Conservation (phyloP, 2,329 filamentous ascomycete genomes). For the Cladophialophora yegresii region DNA sequence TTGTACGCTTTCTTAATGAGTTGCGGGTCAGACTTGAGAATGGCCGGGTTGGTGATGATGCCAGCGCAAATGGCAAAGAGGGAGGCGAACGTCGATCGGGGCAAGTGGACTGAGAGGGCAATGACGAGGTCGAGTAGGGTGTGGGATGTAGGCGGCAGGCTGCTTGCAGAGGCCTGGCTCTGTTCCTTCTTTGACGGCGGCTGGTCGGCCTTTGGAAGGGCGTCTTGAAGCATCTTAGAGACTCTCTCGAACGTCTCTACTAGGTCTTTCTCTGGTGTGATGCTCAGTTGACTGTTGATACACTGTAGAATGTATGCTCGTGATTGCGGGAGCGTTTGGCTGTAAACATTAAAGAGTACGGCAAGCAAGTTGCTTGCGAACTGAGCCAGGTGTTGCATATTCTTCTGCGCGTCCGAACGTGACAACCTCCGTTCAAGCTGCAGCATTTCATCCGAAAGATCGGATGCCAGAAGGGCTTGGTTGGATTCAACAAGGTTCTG, state of each 20-base stretch:
- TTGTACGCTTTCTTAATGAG: conserved; percentile 99
- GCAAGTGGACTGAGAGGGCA: conserved; percentile 91
- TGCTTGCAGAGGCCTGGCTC: conserved; percentile 62
- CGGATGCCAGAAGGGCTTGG: conserved; percentile 72
- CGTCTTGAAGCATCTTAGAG: conserved; percentile 75
- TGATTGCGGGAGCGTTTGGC: conserved; percentile 89
- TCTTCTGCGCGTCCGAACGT: conserved; percentile 72
- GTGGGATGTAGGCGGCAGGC: conserved; percentile 88
- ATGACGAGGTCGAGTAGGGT: conserved; percentile 97
- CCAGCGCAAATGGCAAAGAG: conserved; percentile 85
- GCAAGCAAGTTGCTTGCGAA: conserved; percentile 89
- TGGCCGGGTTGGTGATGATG: conserved; percentile 73
- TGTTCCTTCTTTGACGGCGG: conserved; percentile 65
- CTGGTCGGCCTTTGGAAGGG: conserved; percentile 63
- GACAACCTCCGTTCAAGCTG: conserved; percentile 76
- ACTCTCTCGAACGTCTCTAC: conserved; percentile 87
- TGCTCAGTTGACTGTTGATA: conserved; percentile 91
- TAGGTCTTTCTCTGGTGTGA: conserved; percentile 75
- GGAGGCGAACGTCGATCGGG: conserved; percentile 77
- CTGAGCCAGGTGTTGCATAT: conserved; percentile 74
- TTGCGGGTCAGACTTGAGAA: conserved; percentile 68
- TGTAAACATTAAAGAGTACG: conserved; percentile 99
- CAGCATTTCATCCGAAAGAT: conserved; percentile 69
- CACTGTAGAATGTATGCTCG: conserved; percentile 88
- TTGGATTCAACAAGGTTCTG: conserved; percentile 91